phyloP scores from a whole-genome alignment of 805 yeast genomes.

The Jamesozyma piceae region DNA sequence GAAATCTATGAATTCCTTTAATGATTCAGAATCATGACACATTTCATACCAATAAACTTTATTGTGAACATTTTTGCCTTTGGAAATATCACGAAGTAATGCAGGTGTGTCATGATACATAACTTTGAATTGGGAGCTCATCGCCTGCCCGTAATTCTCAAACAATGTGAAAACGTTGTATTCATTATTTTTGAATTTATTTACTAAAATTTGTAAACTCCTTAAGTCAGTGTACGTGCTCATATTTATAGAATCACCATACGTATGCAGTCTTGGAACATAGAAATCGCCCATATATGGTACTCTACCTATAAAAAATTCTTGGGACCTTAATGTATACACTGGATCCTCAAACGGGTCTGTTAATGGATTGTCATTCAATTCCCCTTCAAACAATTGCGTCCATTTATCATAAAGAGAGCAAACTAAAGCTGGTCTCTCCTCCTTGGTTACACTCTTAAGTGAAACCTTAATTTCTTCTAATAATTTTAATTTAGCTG shows the following conservation, averaged over 20 bases:
- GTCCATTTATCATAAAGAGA: constrained; percentile 15
- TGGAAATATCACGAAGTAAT: constrained; percentile 11
- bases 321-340: constrained; percentile 19
- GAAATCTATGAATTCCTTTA: constrained; percentile 13
- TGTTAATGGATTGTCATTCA: constrained; percentile 16
- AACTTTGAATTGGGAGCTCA: constrained; percentile 18
- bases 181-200: constrained; percentile 10
- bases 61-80: constrained; percentile 3
- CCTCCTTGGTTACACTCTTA: constrained; percentile 6
- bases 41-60: constrained; percentile 22
- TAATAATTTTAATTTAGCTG: constrained; percentile 9
- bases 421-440: constrained; percentile 5
- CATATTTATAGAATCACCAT: constrained; percentile 9
- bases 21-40: constrained; percentile 15
- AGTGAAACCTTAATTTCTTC: constrained; percentile 9
- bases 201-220: constrained; percentile 8
- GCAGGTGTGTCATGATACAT: constrained; percentile 20
- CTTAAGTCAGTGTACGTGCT: constrained; percentile 15
- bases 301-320: constrained; percentile 21
- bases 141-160: constrained; percentile 14
- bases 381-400: constrained; percentile 16
- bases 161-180: constrained; percentile 11
- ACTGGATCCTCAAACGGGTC: constrained; percentile 19
- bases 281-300: constrained; percentile 25
- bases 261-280: constrained; percentile 20